Evolutionary conservation across 148 eudicot genomes (phyloP).

Genomic region (Chenopodium berlandieri): DNA sequence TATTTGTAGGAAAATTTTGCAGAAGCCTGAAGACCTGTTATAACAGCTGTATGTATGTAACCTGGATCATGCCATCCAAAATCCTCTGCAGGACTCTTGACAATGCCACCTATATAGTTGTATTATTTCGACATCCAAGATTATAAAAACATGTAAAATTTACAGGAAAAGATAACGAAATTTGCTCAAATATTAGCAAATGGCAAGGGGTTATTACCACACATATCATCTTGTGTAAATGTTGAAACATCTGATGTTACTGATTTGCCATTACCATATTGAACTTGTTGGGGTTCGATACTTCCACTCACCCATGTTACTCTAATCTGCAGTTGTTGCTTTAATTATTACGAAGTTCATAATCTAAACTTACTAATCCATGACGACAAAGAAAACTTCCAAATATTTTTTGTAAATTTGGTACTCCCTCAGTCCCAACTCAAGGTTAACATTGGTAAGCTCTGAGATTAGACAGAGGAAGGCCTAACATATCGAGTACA

Average conservation of each 20-base stretch:
- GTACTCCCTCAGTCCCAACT: background rate
- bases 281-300: constrained; percentile 50
- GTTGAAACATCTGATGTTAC: constrained; percentile 47
- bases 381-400: too few relatives aligned
- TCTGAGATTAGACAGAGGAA: too few relatives aligned
- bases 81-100: constrained; percentile 72
- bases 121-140: background rate
- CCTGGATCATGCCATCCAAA: constrained; percentile 98
- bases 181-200: too few relatives aligned
- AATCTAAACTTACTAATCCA: background rate
- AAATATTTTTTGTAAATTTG: background rate
- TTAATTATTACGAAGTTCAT: background rate
- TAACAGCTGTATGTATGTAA: constrained; percentile 66
- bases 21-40: constrained; percentile 61
- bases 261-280: constrained; percentile 53
- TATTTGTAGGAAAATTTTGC: constrained; percentile 47
- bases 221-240: constrained; percentile 51
- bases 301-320: constrained; percentile 86
- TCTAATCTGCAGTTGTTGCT: constrained; percentile 54
- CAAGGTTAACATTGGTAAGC: background rate
- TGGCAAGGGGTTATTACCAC: constrained; percentile 23
- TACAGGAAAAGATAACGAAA: background rate
- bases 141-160: background rate
- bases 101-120: constrained; percentile 12
- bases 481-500: too few relatives aligned